Base-by-base conservation (phyloP, 2,329 filamentous ascomycete genomes). In the Aspergillus sp. region DNA sequence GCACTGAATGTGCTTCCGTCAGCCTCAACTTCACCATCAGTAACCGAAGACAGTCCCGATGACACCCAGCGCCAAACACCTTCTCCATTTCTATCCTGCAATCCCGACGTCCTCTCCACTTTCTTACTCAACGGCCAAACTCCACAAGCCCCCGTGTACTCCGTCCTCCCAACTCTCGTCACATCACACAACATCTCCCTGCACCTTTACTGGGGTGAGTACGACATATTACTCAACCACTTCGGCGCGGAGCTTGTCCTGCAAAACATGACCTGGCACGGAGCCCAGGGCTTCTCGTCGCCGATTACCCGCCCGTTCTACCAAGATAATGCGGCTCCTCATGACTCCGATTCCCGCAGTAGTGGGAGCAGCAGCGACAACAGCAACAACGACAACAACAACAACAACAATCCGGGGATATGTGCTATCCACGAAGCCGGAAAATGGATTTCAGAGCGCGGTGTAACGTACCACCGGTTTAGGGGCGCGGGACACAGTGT, bases 211-310 rank as follows among this genome's bases (percentile, higher is more conserved):
- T 66, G 68, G 11, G 73, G 74, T n/a, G 66, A 74, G 51, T 61
- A 68, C 59, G 74, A 76, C 61, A 67, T 76, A 66, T 53, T 75
- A 32, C 62, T 75, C 58, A 76, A 74, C 52, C 71, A 76, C 58
- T 47, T 72, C 49, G 74, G 72, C 3, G 67, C 67, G 8, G 70
- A 76, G 45, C 55, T 76, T 5, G 65, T 62, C 5, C 61, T 76
- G 34, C 72, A 76, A 57, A 76, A 76, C 52, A 75, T 77, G 73
- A 76, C 74, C 12, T 77, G 74, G 73, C 59, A 64, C 32, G 73
- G 74, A 4, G 59, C 56, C 4, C 73, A 74, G 52, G 75, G 74
- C 2, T 74, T 76, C 45, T 61, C 66, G n/a, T 17, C 61, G 15
- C 62, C 62, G n/a, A 72, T 71, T 0, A 56, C 32, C 24, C 58